Percentiles rank a stretch among this genome's conserved stretches.
Evolutionary conservation across 2,329 filamentous ascomycete species (phyloP).

Genomic region (Cytospora paraplurivora): DNA sequence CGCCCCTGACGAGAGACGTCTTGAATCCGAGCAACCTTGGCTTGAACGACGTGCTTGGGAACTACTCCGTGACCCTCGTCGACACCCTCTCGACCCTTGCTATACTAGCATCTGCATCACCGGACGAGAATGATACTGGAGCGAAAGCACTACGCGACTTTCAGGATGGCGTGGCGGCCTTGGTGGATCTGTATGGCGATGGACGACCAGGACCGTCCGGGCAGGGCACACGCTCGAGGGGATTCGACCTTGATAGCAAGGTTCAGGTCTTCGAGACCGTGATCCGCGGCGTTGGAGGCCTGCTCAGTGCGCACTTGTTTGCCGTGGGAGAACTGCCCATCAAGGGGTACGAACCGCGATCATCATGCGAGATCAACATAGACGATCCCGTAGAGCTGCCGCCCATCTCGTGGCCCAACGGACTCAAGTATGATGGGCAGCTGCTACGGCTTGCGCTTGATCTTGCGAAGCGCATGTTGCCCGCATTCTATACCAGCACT

Average conservation of each 20-base stretch:
- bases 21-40: constrained; percentile 79
- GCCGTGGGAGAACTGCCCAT: constrained; percentile 90
- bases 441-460: constrained; percentile 87
- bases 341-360: constrained; percentile 66
- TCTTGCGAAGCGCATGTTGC: constrained; percentile 78
- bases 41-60: constrained; percentile 92
- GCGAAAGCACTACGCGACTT: constrained; percentile 71
- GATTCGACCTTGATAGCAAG: constrained; percentile 95
- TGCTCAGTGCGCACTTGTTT: constrained; percentile 92
- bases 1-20: constrained; percentile 80
- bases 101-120: constrained; percentile 78
- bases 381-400: constrained; percentile 48
- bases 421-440: constrained; percentile 85
- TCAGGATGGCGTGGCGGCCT: constrained; percentile 72
- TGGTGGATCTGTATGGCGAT: constrained; percentile 86
- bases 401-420: constrained; percentile 72
- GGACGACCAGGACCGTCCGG: constrained; percentile 70
- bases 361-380: constrained; percentile 34
- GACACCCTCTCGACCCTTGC: constrained; percentile 94
- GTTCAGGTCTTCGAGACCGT: constrained; percentile 99
- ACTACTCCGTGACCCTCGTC: constrained; percentile 94
- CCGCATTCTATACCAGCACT: constrained; percentile 88
- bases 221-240: constrained; percentile 70
- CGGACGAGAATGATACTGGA: constrained; percentile 54
- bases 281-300: constrained; percentile 86